Conservation (phyloP, 306 rosid species). For the Castanea mollissima region DNA sequence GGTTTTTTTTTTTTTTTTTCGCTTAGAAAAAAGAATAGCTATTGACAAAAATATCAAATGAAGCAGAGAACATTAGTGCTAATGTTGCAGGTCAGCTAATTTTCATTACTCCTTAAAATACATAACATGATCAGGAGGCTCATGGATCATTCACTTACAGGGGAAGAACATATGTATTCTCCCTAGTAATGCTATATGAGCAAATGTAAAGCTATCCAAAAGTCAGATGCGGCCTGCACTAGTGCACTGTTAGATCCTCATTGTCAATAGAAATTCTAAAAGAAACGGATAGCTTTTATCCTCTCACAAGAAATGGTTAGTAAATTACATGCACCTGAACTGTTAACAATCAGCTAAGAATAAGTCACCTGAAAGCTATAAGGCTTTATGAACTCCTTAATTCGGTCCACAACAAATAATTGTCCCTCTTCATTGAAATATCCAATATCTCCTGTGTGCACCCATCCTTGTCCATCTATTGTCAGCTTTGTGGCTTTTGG, state of each 20-base stretch:
- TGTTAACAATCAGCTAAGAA: neutral
- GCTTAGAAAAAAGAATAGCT: neutral
- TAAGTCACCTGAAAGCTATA: constrained; percentile 36
- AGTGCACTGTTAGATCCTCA: too few relatives aligned
- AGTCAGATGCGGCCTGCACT: too few relatives aligned
- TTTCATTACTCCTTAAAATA: too few relatives aligned
- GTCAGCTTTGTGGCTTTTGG: constrained; percentile 38
- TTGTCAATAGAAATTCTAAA: neutral
- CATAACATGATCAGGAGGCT: too few relatives aligned
- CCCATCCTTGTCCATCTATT: constrained; percentile 42
- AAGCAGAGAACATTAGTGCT: too few relatives aligned
- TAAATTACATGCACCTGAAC: neutral
- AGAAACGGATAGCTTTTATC: neutral
- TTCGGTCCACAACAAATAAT: constrained; percentile 43
- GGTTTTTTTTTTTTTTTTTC: too few relatives aligned
- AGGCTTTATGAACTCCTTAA: constrained; percentile 50
- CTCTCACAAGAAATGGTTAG: neutral
- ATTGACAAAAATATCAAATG: neutral
- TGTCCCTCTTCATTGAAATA: constrained; percentile 43
- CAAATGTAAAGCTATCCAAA: too few relatives aligned
- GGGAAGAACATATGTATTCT: too few relatives aligned
- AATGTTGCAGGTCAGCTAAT: too few relatives aligned
- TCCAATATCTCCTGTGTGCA: constrained; percentile 45
- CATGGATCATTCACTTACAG: too few relatives aligned
- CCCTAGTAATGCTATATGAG: too few relatives aligned